phyloP scores from a whole-genome alignment of 2,329 filamentous ascomycete species.

The Diaporthe caulivora region DNA sequence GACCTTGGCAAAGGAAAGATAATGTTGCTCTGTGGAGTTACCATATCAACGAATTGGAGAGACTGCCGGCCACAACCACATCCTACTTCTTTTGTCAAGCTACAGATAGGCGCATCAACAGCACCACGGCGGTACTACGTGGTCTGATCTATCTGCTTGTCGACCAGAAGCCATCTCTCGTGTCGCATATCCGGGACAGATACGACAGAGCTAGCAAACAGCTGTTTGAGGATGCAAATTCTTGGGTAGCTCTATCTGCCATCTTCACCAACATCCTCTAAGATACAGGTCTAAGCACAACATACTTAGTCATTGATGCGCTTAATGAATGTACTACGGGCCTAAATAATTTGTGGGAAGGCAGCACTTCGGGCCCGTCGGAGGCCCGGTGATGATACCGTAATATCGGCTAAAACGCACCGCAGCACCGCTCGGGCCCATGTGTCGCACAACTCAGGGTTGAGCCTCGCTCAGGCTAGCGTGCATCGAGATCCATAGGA shows the following conservation, averaged over 20 bases:
- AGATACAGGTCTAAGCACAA: background rate
- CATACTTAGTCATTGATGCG: background rate
- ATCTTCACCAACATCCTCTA: background rate
- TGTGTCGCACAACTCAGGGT: too few species aligned
- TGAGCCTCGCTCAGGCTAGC: too few species aligned
- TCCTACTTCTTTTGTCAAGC: conserved; percentile 1
- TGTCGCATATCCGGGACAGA: background rate
- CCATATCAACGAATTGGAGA: background rate
- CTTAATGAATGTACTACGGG: background rate
- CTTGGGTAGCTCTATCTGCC: background rate
- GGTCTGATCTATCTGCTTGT: too few species aligned
- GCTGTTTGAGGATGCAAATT: too few species aligned
- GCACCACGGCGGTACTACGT: background rate
- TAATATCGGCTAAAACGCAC: too few species aligned
- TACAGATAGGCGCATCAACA: background rate
- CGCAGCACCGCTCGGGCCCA: too few species aligned
- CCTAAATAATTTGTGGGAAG: too few species aligned
- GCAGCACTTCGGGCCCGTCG: too few species aligned
- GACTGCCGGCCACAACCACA: accelerated
- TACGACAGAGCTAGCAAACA: background rate
- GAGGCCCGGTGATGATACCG: too few species aligned
- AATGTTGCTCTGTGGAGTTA: background rate
- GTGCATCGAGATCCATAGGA: too few species aligned
- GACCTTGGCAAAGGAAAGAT: too few species aligned
- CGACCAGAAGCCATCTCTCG: background rate